phyloP scores from a whole-genome alignment of 2,329 filamentous ascomycete species.

The Diaporthe destruens region DNA sequence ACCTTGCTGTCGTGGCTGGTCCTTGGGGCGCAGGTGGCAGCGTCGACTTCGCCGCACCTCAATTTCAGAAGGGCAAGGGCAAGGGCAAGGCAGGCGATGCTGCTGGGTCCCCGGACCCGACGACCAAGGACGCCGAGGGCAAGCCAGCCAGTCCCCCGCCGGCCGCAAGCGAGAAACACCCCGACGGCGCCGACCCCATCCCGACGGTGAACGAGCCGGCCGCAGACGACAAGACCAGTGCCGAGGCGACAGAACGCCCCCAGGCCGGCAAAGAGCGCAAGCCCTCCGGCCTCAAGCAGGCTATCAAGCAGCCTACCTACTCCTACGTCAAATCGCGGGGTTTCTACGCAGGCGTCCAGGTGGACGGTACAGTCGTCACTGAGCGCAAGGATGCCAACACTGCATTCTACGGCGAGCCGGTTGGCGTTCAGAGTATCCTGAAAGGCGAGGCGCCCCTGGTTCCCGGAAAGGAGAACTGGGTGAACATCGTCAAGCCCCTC shows the following conservation, averaged over 20 bases:
- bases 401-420: conserved; percentile 79
- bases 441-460: conserved; percentile 55
- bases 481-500: conserved; percentile 49
- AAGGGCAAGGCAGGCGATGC: conserved; percentile 40
- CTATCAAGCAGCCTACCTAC: conserved; percentile 59
- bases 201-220: conserved; percentile 61
- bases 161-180: conserved; percentile 26
- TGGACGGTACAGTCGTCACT: conserved; percentile 89
- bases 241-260: conserved; percentile 28
- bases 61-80: conserved; percentile 42
- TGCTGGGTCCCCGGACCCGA: conserved; percentile 31
- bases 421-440: conserved; percentile 62
- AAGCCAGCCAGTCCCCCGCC: conserved; percentile 26
- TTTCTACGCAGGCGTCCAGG: conserved; percentile 86
- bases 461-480: conserved; percentile 49
- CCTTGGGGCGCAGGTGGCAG: conserved; percentile 78
- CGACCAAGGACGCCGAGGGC: conserved; percentile 34
- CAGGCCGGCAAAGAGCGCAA: conserved; percentile 43
- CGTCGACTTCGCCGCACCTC: conserved; percentile 68
- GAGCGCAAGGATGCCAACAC: conserved; percentile 91
- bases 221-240: conserved; percentile 62
- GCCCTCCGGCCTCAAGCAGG: conserved; percentile 47
- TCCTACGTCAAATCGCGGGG: conserved; percentile 89
- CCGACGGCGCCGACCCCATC: conserved; percentile 43
- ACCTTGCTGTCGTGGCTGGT: conserved; percentile 80